Percentiles rank a stretch among this genome's conserved stretches.
These are phyloP conservation scores for Myxozyma neotropica DNA, from an alignment of 805 yeast genomes.

Conservation along the genomic window DNA sequence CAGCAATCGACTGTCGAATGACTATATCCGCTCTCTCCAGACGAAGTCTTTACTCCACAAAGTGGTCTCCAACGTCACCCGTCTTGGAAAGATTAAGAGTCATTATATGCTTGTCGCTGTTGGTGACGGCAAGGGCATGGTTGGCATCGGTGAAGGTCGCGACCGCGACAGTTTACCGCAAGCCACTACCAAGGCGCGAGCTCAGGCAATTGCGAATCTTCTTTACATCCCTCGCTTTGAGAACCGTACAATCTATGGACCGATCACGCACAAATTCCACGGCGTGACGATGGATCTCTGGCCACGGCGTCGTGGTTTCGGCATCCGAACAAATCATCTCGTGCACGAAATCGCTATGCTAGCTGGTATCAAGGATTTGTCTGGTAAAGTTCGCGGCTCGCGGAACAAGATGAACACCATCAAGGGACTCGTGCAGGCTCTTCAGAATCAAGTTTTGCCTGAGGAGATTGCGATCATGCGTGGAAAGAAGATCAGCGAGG, in stretches of 20 bases:
- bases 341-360: slow-evolving; percentile 88
- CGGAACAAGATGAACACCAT: slow-evolving; percentile 94
- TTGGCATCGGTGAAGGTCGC: slow-evolving; percentile 94
- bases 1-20: slow-evolving; percentile 5
- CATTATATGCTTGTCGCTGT: slow-evolving; percentile 84
- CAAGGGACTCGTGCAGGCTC: slow-evolving; percentile 85
- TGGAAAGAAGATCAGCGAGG: slow-evolving; percentile 93
- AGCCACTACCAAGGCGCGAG: slow-evolving; percentile 82
- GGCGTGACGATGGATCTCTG: slow-evolving; percentile 81
- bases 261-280: slow-evolving; percentile 78
- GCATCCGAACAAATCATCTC: slow-evolving; percentile 86
- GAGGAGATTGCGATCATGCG: slow-evolving; percentile 88
- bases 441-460: slow-evolving; percentile 74
- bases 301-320: slow-evolving; percentile 68
- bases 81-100: slow-evolving; percentile 84
- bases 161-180: slow-evolving; percentile 73
- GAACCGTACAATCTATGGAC: slow-evolving; percentile 86
- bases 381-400: slow-evolving; percentile 81
- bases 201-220: slow-evolving; percentile 90
- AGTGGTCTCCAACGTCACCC: slow-evolving; percentile 86
- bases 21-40: slow-evolving; percentile 11
- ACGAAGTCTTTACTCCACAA: slow-evolving; percentile 43
- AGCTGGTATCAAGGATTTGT: slow-evolving; percentile 90
- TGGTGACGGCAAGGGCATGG: slow-evolving; percentile 91
- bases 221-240: slow-evolving; percentile 83